phyloP scores from a whole-genome alignment of 345 rosid species.

The Mallotus nudiflorus region DNA sequence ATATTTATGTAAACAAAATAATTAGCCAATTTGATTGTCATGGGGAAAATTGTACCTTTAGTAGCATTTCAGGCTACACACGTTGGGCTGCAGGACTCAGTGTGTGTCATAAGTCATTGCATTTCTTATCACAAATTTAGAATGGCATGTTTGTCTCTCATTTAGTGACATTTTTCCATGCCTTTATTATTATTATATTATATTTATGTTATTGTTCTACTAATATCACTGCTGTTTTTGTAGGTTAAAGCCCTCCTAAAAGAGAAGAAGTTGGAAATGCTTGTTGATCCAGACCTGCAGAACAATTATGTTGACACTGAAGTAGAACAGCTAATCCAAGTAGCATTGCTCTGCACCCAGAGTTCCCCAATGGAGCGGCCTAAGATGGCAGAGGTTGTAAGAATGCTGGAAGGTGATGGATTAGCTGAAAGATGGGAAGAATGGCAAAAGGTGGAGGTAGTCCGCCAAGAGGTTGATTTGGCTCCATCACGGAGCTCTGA shows the following conservation, averaged over 20 bases:
- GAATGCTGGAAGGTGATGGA: slow-evolving; percentile 38
- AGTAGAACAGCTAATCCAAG: slow-evolving; percentile 35
- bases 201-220: neutral
- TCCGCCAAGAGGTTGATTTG: slow-evolving; percentile 23
- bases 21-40: neutral
- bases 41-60: neutral
- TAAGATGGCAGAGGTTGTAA: slow-evolving; percentile 35
- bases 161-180: too few relatives aligned
- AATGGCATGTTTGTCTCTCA: too few relatives aligned
- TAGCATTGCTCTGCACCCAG: slow-evolving; percentile 31
- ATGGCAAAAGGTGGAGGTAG: slow-evolving; percentile 35
- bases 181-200: too few relatives aligned
- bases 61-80: neutral
- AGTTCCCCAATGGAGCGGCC: slow-evolving; percentile 35
- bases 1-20: neutral
- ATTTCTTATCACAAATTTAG: too few relatives aligned
- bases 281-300: slow-evolving; percentile 34
- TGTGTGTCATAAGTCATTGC: neutral
- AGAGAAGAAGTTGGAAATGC: slow-evolving; percentile 34
- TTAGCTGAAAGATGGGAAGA: slow-evolving; percentile 36
- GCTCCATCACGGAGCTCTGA: slow-evolving; percentile 24
- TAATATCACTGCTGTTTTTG: neutral
- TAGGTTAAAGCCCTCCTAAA: slow-evolving; percentile 34
- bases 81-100: neutral
- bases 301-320: slow-evolving; percentile 27